These are phyloP conservation scores for Ustulina deusta DNA, from an alignment of 2,329 filamentous ascomycete species.

Conservation along the genomic window DNA sequence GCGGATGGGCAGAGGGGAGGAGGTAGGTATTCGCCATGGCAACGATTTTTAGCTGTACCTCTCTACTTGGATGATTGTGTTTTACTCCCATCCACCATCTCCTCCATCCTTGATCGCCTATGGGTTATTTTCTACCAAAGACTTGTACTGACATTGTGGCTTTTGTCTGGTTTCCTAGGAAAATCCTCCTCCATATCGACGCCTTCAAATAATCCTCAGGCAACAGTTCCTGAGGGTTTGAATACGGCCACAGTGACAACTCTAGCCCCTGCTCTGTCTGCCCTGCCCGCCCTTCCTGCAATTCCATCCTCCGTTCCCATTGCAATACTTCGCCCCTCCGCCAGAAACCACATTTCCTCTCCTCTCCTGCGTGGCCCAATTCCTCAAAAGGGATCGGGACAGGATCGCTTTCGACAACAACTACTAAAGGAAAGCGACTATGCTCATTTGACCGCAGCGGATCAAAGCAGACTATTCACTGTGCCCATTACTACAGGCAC, in stretches of 20 bases:
- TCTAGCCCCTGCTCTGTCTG: not conserved
- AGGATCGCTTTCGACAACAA: slow-evolving; percentile 47
- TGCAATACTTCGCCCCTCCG: not conserved
- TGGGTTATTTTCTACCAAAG: not conserved
- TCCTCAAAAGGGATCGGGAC: slow-evolving; percentile 46
- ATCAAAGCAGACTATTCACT: slow-evolving; percentile 11
- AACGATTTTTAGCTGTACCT: not conserved
- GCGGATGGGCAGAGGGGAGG: slow-evolving; percentile 1
- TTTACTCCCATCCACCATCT: not conserved
- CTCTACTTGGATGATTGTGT: not conserved
- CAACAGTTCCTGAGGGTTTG: slow-evolving; percentile 29
- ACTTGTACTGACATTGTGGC: slow-evolving; percentile 22
- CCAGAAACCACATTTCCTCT: not conserved
- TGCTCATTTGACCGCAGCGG: not conserved
- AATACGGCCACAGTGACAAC: not conserved
- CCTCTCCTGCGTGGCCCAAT: slow-evolving; percentile 38
- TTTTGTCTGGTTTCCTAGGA: slow-evolving; percentile 24
- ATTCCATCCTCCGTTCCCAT: not conserved
- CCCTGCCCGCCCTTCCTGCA: slow-evolving; percentile 1
- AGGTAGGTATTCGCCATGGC: slow-evolving; percentile 21
- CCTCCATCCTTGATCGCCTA: not conserved
- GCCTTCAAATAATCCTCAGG: slow-evolving; percentile 25
- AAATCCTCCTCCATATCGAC: slow-evolving; percentile 2
- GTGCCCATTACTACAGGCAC: not conserved
- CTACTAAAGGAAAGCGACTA: slow-evolving; percentile 34